These are phyloP conservation scores for Artemisia tridentata DNA, from an alignment of 129 eudicot species.

Conservation along the genomic window DNA sequence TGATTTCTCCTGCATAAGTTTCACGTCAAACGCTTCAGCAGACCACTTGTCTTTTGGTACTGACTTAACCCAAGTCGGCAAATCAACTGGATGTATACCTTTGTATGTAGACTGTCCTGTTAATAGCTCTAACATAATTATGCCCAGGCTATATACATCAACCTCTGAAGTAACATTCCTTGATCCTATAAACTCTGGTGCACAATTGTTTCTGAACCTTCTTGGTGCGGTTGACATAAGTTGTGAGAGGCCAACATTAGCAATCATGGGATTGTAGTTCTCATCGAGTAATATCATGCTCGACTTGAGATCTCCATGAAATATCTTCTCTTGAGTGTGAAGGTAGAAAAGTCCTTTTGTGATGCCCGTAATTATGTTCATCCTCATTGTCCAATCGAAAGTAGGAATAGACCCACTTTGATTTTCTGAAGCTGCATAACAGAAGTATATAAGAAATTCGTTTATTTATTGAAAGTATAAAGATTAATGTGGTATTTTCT, in stretches of 20 bases:
- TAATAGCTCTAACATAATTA: conserved; percentile 54
- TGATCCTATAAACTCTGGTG: conserved; percentile 56
- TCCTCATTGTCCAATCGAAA: conserved; percentile 43
- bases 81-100: conserved; percentile 43
- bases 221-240: conserved; percentile 35
- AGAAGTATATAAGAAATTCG: background rate
- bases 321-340: conserved; percentile 44
- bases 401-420: conserved; percentile 31
- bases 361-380: conserved; percentile 48
- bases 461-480: conserved; percentile 16
- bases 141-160: conserved; percentile 63
- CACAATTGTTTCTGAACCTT: conserved; percentile 41
- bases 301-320: conserved; percentile 64
- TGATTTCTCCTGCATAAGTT: conserved; percentile 48
- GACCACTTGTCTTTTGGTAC: conserved; percentile 62
- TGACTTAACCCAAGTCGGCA: conserved; percentile 71
- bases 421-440: conserved; percentile 39
- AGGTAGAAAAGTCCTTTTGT: conserved; percentile 58
- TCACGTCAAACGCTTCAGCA: conserved; percentile 47
- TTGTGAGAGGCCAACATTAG: conserved; percentile 55
- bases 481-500: background rate
- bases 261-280: conserved; percentile 34
- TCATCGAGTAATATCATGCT: conserved; percentile 57
- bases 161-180: conserved; percentile 54
- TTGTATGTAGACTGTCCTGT: conserved; percentile 54